These are phyloP conservation scores for Helianthus tuberosus DNA, from an alignment of 129 eudicot species.

Conservation along the genomic window DNA sequence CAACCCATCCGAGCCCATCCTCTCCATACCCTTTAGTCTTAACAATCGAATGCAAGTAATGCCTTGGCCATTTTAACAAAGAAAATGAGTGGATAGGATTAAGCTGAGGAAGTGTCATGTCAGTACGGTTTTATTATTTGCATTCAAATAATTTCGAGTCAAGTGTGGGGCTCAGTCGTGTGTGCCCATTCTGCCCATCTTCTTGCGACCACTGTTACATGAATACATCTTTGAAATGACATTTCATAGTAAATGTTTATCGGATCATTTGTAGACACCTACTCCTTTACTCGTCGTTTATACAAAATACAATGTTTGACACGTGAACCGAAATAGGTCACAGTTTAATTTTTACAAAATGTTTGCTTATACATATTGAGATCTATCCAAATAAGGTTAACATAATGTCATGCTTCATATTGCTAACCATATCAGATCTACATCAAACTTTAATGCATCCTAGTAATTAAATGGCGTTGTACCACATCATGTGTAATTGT, in stretches of 20 bases:
- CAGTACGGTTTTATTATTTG: constrained; percentile 2
- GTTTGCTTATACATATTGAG: background rate
- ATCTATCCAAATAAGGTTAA: background rate
- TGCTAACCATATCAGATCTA: background rate
- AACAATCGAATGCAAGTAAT: too few relatives aligned
- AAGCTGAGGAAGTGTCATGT: constrained; percentile 35
- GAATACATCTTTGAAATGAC: constrained; percentile 33
- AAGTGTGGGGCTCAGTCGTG: constrained; percentile 26
- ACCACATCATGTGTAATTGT: too few relatives aligned
- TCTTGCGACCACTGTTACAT: constrained; percentile 31
- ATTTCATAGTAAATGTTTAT: constrained; percentile 33
- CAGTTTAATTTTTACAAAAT: background rate
- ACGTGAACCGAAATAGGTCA: background rate
- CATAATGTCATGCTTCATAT: background rate
- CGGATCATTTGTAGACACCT: constrained; percentile 24
- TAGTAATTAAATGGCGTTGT: too few relatives aligned
- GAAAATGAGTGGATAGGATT: constrained; percentile 31
- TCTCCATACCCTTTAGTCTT: too few relatives aligned
- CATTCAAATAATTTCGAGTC: constrained; percentile 24
- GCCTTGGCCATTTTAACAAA: background rate
- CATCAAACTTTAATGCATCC: too few relatives aligned
- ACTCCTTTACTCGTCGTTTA: background rate
- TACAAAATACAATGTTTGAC: background rate
- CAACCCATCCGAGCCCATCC: too few relatives aligned
- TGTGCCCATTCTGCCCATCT: constrained; percentile 25